These are phyloP conservation scores for Fagus crenata DNA, from an alignment of 306 rosid genomes.

Conservation along the genomic window DNA sequence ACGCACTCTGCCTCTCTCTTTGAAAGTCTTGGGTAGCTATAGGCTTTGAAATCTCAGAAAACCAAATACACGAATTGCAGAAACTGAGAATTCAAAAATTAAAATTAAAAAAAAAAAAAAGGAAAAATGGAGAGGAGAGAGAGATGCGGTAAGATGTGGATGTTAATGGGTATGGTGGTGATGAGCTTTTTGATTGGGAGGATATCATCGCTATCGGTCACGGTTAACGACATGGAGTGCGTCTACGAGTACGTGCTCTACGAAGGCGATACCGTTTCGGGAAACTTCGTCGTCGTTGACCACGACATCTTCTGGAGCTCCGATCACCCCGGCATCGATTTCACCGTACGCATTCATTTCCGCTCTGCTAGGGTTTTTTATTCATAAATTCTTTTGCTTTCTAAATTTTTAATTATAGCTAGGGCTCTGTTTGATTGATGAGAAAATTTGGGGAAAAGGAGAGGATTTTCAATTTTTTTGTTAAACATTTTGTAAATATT, in stretches of 20 bases:
- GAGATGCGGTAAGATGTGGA: slow-evolving; percentile 17
- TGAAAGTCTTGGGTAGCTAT: no score
- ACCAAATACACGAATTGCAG: no score
- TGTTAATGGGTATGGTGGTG: slow-evolving; percentile 41
- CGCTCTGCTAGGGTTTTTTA: not conserved
- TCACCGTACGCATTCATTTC: slow-evolving; percentile 46
- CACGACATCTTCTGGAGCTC: slow-evolving; percentile 92
- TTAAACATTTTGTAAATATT: not conserved
- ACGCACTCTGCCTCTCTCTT: no score
- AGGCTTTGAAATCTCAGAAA: no score
- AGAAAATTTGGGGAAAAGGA: not conserved
- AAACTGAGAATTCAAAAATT: no score
- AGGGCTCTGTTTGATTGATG: not conserved
- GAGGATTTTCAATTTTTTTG: not conserved
- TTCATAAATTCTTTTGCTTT: not conserved
- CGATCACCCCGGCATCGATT: slow-evolving; percentile 96
- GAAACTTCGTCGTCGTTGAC: slow-evolving; percentile 92
- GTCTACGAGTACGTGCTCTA: slow-evolving; percentile 84
- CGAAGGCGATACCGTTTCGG: slow-evolving; percentile 79
- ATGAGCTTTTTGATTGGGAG: slow-evolving; percentile 42
- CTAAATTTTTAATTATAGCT: no score
- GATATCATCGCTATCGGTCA: slow-evolving; percentile 71
- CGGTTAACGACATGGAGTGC: slow-evolving; percentile 85
- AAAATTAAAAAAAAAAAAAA: no score
- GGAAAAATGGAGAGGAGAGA: no score